Evolutionary conservation across 345 rosid genomes (phyloP), one percentile per base, ranked within the genome.

Genomic region (Mercurialis annua): DNA sequence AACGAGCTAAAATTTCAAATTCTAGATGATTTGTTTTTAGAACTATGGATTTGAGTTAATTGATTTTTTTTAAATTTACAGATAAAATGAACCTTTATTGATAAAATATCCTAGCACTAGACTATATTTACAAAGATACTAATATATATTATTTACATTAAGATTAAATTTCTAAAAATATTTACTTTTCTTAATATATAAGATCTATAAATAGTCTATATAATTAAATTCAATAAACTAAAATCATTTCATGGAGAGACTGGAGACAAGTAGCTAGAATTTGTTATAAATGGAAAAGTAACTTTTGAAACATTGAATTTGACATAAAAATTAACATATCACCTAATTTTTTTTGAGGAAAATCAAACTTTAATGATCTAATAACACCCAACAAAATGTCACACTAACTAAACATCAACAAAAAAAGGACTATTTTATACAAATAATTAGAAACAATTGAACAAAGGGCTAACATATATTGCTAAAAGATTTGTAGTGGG

Each of bases 351-450:
- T 43, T 27, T 40, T 23, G 9, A 53, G n/a, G 42, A 53, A 52
- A 40, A 57, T 52, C 38, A 42, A 50, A 60, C 44, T 38, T n/a
- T 59, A 60, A 51, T 27, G 33, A 21, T 40, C 38, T 40, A 38
- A 44, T 31, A 62, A 62, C 53, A 44, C 54, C 60, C 53, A 42
- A 21, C 59, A 40, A 68, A 60, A 31, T 38, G 69, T 54, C 27
- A 56, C 24, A 56, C 24, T 33, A 58, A 66, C 52, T 64, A 65
- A 68, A 34, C 57, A 56, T 46, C 42, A 71, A 64, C 68, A 40
- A 29, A 62, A 73, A 38, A 62, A 74, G 79, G 47, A 68, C 71
- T 44, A 62, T 27, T 48, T 59, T 63, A 29, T 40, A 68, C 65
- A 70, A 61, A 51, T 40, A 66, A 66, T 21, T 43, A 21, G 62